These are phyloP conservation scores for Pulveroboletus frians DNA, from an alignment of 768 basidiomycete species.

Conservation along the genomic window DNA sequence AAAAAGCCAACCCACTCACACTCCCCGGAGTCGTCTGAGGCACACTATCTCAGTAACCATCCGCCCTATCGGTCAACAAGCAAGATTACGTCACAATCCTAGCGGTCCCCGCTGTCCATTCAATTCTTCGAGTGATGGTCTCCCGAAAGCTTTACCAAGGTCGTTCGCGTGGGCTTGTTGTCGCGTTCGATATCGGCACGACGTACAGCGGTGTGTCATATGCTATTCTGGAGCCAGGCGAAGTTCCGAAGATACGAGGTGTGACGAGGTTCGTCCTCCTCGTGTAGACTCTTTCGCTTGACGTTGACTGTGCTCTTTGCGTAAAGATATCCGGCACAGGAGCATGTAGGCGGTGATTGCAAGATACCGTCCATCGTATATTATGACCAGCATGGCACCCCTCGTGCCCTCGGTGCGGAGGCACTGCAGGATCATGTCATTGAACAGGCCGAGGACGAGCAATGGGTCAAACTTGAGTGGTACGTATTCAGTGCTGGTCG, in stretches of 20 bases:
- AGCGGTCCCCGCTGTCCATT: background rate
- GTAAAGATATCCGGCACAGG: slow-evolving; percentile 38
- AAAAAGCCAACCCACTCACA: slow-evolving; percentile 13
- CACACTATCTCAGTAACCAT: background rate
- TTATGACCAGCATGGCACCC: slow-evolving; percentile 37
- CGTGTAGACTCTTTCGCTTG: slow-evolving; percentile 5
- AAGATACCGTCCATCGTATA: slow-evolving; percentile 48
- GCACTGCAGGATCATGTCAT: slow-evolving; percentile 36
- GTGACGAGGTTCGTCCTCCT: slow-evolving; percentile 28
- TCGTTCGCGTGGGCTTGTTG: slow-evolving; percentile 30
- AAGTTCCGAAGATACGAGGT: slow-evolving; percentile 33
- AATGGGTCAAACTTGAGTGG: slow-evolving; percentile 45
- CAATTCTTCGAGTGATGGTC: slow-evolving; percentile 20
- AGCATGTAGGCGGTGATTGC: slow-evolving; percentile 39
- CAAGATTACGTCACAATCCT: slow-evolving; percentile 10
- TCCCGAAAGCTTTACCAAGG: slow-evolving; percentile 38
- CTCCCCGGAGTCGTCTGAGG: background rate
- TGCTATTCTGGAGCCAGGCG: slow-evolving; percentile 38
- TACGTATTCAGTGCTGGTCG: slow-evolving; percentile 10
- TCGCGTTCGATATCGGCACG: slow-evolving; percentile 39
- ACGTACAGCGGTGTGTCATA: slow-evolving; percentile 40
- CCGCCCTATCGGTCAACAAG: background rate
- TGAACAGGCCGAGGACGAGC: slow-evolving; percentile 39
- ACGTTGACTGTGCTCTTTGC: slow-evolving; percentile 3
- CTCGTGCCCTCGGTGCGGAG: slow-evolving; percentile 43